Percentiles rank a stretch among this genome's conserved stretches.
phyloP scores from a whole-genome alignment of 139 green algal genomes.

The Chlorella vulgaris region DNA sequence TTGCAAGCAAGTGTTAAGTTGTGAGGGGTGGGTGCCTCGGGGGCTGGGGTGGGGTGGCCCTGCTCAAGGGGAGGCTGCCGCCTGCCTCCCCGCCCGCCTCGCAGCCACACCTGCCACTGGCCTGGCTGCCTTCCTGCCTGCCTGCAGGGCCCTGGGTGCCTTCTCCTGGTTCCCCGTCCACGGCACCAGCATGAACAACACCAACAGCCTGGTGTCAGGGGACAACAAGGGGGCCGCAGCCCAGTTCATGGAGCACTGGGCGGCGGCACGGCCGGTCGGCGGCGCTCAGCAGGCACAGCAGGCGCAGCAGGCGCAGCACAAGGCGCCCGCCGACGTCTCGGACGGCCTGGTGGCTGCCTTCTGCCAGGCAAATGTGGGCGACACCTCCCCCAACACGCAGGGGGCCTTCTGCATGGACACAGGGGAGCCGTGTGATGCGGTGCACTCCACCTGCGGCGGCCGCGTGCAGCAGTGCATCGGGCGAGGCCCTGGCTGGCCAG shows the following conservation, averaged over 20 bases:
- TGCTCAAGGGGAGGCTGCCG: no score
- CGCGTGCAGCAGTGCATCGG: conserved; percentile 77
- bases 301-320: not conserved
- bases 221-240: conserved; percentile 89
- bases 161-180: conserved; percentile 87
- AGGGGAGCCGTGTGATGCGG: conserved; percentile 70
- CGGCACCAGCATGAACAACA: conserved; percentile 91
- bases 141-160: not conserved
- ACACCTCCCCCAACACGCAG: conserved; percentile 79
- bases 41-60: no score
- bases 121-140: not conserved
- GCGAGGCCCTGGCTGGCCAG: conserved; percentile 66
- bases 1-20: no score
- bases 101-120: not conserved
- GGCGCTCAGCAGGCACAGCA: not conserved
- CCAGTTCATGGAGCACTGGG: conserved; percentile 70
- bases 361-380: conserved; percentile 73
- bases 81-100: no score
- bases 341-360: conserved; percentile 74
- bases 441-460: conserved; percentile 74
- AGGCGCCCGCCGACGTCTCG: not conserved
- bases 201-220: conserved; percentile 79
- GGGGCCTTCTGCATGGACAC: conserved; percentile 84
- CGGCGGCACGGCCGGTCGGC: not conserved
- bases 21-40: no score